Evolutionary conservation across 2,329 filamentous ascomycete species (phyloP), one percentile per base, ranked within the genome.

Genomic region (Whalleya microplaca): DNA sequence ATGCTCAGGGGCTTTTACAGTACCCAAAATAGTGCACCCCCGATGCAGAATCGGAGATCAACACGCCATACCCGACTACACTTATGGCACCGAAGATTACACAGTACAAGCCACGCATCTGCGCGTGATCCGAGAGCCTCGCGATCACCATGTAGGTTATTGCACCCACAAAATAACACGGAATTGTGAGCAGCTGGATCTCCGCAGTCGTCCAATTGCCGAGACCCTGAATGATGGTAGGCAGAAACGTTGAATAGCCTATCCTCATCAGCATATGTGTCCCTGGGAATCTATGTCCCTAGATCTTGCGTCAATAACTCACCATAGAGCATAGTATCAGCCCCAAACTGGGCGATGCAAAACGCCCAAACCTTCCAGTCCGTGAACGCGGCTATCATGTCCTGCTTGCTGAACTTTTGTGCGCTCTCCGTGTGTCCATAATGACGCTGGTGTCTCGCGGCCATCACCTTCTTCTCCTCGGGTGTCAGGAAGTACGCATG

Each of bases 361-460:
- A 92, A 92, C 1, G 81, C 74, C 80, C 86, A 91, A 21, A 91
- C 84, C 69, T 89, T 92, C 88, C 88, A 92, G 72, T 94, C 90
- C 61, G 78, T 81, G 57, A 90, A 84, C 0, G 86, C 88, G 53
- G 82, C 83, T 61, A 80, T 75, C 67, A 91, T 87, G 66, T 93
- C 90, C 8, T 74, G 70, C 73, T 81, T 84, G 63, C 71, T 75
- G 45, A 83, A 79, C 65, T 79, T 67, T 50, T 75, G 72, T 29
- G 79, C 76, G 43, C 75, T 78, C 42, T 65, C 70, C 6, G 80
- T 82, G 55, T 73, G 72, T n/a, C 80, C 80, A 41, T 82, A 82
- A 58, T 80, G 75, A 27, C 72, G 65, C 40, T 65, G 54, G 20
- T 68, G 67, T 20, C 73, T 64, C 44, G 63, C 62, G 1, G 59